Percentiles rank a stretch among this genome's conserved stretches.
These are phyloP conservation scores for Vitis cinerea DNA, from an alignment of 164 flowering plant genomes.

Conservation along the genomic window DNA sequence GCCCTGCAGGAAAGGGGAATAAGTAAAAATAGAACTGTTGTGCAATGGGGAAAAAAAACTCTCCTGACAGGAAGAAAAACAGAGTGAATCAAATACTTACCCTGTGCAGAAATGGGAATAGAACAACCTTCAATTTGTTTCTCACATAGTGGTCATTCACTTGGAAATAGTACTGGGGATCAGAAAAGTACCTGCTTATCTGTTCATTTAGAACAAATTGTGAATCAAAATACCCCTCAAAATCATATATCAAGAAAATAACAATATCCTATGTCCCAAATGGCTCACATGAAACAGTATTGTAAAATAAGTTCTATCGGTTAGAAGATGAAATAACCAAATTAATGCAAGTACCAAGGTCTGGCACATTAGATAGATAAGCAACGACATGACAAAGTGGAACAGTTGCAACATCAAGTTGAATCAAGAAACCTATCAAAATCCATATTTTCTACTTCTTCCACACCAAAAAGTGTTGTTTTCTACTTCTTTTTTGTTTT, in stretches of 20 bases:
- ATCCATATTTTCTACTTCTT: no score
- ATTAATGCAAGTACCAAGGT: neutral
- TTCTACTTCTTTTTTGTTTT: no score
- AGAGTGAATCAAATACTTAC: slow-evolving; percentile 23
- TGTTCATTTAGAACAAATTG: slow-evolving; percentile 16
- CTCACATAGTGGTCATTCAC: slow-evolving; percentile 60
- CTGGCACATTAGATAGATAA: neutral
- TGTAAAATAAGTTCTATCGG: neutral
- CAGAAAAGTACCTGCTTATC: slow-evolving; percentile 53
- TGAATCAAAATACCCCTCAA: neutral
- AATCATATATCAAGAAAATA: neutral
- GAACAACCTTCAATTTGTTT: slow-evolving; percentile 53
- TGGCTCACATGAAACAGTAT: neutral
- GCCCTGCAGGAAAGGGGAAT: slow-evolving; percentile 30
- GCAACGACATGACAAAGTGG: neutral
- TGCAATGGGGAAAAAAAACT: neutral
- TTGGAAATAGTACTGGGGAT: slow-evolving; percentile 59
- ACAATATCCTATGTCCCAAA: neutral
- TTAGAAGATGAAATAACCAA: neutral
- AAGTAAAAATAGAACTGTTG: neutral
- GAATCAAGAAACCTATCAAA: no score
- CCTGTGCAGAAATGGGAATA: slow-evolving; percentile 53
- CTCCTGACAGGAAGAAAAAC: neutral
- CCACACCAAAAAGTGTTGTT: no score
- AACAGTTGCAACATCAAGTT: no score